Percentiles rank a stretch among this genome's conserved stretches.
Conservation (phyloP, 306 rosid genomes). For the Benincasa hispida region DNA sequence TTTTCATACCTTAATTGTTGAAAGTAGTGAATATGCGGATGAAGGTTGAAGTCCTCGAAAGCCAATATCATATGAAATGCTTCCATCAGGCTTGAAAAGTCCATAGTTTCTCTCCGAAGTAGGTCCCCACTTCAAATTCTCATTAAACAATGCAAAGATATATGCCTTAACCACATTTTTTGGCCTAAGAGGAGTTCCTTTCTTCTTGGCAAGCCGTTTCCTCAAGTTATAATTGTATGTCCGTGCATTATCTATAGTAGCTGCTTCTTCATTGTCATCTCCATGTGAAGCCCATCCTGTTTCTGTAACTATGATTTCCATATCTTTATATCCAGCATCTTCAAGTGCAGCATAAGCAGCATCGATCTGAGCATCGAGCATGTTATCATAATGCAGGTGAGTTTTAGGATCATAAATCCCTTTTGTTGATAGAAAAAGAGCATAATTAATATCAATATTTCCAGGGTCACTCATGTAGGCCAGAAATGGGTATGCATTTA, state of each 20-base stretch:
- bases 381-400: slow-evolving; percentile 68
- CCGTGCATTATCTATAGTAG: slow-evolving; percentile 57
- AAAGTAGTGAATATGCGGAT: slow-evolving; percentile 36
- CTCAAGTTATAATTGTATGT: slow-evolving; percentile 74
- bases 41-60: slow-evolving; percentile 68
- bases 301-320: slow-evolving; percentile 82
- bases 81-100: slow-evolving; percentile 83
- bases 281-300: slow-evolving; percentile 94
- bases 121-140: slow-evolving; percentile 49
- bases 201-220: slow-evolving; percentile 77
- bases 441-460: slow-evolving; percentile 70
- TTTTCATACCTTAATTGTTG: slow-evolving; percentile 53
- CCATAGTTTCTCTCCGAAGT: slow-evolving; percentile 80
- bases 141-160: slow-evolving; percentile 73
- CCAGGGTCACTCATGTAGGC: slow-evolving; percentile 49
- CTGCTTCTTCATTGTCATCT: slow-evolving; percentile 53
- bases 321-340: slow-evolving; percentile 55
- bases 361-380: slow-evolving; percentile 97
- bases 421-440: slow-evolving; percentile 57
- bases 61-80: slow-evolving; percentile 68
- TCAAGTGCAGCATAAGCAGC: slow-evolving; percentile 80
- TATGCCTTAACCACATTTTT: slow-evolving; percentile 61
- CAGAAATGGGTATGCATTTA: slow-evolving; percentile 79
- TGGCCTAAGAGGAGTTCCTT: slow-evolving; percentile 91
- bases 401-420: slow-evolving; percentile 57